A percentile compares a stretch with the other conserved stretches of the same genome.
Evolutionary conservation across 108 stramenopile species (phyloP).

Genomic region (Epipyxis sp.): DNA sequence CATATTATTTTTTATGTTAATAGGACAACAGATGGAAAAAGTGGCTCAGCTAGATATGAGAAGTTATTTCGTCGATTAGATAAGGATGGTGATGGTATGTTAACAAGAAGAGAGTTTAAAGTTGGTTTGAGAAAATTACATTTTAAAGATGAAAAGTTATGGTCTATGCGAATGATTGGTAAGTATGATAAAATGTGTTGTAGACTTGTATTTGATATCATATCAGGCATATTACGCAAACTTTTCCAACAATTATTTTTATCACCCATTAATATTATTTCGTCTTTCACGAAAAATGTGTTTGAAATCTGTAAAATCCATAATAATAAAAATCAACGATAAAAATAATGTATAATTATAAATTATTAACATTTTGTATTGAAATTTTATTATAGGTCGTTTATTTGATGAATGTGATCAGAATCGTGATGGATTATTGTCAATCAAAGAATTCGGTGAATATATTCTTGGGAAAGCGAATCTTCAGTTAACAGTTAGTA

Average conservation of each 20-base stretch:
- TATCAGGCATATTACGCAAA: no score
- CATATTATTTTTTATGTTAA: no score
- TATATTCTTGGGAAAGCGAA: slow-evolving; percentile 10
- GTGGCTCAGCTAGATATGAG: background rate
- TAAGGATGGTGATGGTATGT: slow-evolving; percentile 15
- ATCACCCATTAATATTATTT: no score
- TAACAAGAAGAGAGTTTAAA: slow-evolving; percentile 8
- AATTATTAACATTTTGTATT: no score
- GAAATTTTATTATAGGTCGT: no score
- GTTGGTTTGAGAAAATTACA: background rate
- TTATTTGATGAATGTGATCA: slow-evolving; percentile 30
- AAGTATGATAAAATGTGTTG: no score
- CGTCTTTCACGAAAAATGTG: no score
- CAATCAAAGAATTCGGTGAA: slow-evolving; percentile 15
- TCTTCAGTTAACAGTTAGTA: background rate
- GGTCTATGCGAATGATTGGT: slow-evolving; percentile 12
- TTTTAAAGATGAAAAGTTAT: slow-evolving; percentile 6
- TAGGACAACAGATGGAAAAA: background rate
- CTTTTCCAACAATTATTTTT: no score
- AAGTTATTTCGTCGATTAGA: slow-evolving; percentile 28
- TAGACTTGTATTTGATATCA: no score
- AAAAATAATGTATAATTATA: no score
- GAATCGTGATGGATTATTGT: slow-evolving; percentile 26
- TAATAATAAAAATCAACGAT: no score
- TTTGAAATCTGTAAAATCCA: no score